Percentiles rank a stretch among this genome's conserved stretches.
Evolutionary conservation across 768 basidiomycete genomes (phyloP).

Genomic region (Leccinum uliginosum): DNA sequence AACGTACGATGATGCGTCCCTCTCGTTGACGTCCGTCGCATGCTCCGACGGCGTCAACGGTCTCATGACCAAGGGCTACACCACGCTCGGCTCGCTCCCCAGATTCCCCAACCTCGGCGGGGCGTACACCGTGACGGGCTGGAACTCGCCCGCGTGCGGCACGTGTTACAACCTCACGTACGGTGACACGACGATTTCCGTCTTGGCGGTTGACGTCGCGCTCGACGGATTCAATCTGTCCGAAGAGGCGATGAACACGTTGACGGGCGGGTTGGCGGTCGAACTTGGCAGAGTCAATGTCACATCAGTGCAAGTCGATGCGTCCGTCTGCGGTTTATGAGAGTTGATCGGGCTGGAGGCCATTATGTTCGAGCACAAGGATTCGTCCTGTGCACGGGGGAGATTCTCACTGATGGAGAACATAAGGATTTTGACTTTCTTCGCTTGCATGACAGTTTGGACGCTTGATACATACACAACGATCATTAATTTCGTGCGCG

Average conservation of each 20-base stretch:
- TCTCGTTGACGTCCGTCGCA: conserved; percentile 20
- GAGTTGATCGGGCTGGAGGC: not conserved
- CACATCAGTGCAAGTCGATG: conserved; percentile 37
- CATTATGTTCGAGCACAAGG: not conserved
- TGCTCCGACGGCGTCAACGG: conserved; percentile 34
- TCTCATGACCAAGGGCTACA: conserved; percentile 27
- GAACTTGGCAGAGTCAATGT: conserved; percentile 47
- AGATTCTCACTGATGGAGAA: not conserved
- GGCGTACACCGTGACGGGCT: conserved; percentile 28
- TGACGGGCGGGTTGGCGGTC: conserved; percentile 46
- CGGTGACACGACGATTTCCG: conserved; percentile 10
- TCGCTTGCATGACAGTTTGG: not conserved
- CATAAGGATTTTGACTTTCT: not conserved
- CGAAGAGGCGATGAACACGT: conserved; percentile 47
- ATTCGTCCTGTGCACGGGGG: not conserved
- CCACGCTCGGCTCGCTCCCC: conserved; percentile 31
- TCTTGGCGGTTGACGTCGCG: conserved; percentile 29
- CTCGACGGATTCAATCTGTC: conserved; percentile 44
- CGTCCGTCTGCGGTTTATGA: conserved; percentile 44
- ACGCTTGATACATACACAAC: not conserved
- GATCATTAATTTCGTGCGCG: not conserved
- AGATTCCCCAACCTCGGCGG: conserved; percentile 32
- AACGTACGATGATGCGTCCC: conserved; percentile 25
- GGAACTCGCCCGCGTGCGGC: conserved; percentile 16
- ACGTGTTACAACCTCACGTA: conserved; percentile 32